phyloP scores from a whole-genome alignment of 2,329 filamentous ascomycete species.

The Fusarium agapanthi region DNA sequence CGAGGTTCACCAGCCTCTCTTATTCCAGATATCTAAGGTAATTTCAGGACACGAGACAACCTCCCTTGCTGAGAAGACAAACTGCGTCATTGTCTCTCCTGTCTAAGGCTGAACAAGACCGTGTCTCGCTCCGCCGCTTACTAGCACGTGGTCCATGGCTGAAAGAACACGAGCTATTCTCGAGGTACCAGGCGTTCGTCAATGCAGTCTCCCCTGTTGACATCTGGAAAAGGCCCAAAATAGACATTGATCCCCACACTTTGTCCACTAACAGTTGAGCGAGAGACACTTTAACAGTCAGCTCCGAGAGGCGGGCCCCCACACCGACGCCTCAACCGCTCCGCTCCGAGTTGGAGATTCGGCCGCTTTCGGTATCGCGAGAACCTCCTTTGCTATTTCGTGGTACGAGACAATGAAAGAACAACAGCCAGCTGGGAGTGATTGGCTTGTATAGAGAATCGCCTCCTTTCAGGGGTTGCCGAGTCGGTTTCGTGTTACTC shows the following conservation, averaged over 20 bases:
- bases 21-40: conserved; percentile 5
- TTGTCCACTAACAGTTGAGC: conserved; percentile 16
- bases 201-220: conserved; percentile 31
- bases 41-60: conserved; percentile 24
- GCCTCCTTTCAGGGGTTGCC: background rate
- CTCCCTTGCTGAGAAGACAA: background rate
- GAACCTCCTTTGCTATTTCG: conserved; percentile 5
- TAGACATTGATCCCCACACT: conserved; percentile 36
- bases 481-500: background rate
- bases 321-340: conserved; percentile 11
- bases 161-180: conserved; percentile 33
- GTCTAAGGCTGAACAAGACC: conserved; percentile 27
- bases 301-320: conserved; percentile 32
- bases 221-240: conserved; percentile 34
- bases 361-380: conserved; percentile 27
- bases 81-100: conserved; percentile 13
- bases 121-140: conserved; percentile 23
- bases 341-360: conserved; percentile 32
- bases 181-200: conserved; percentile 22
- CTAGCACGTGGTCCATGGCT: conserved; percentile 28
- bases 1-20: conserved; percentile 22
- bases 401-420: conserved; percentile 1
- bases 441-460: background rate
- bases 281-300: conserved; percentile 3
- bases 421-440: background rate